phyloP scores from a whole-genome alignment of 2,329 filamentous ascomycete genomes.

The Monosporascus cannonballus region DNA sequence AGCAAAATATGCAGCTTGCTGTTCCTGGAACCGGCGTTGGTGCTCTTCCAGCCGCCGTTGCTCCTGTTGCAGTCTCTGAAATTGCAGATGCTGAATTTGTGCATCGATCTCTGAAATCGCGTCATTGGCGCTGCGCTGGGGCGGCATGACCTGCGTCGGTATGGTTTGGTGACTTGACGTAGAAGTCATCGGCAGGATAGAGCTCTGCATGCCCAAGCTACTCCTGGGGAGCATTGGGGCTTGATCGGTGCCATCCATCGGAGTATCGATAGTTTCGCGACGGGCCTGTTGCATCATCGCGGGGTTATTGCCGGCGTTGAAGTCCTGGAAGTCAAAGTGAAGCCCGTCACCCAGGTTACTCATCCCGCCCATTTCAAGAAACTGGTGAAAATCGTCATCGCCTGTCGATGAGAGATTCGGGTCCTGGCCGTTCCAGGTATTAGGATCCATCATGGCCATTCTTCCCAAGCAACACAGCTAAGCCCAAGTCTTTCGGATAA shows the following conservation, averaged over 20 bases:
- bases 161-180: slow-evolving; percentile 39
- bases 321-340: slow-evolving; percentile 55
- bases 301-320: slow-evolving; percentile 33
- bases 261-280: slow-evolving; percentile 40
- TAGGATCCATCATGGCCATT: slow-evolving; percentile 46
- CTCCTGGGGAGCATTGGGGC: slow-evolving; percentile 30
- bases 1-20: slow-evolving; percentile 45
- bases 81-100: slow-evolving; percentile 60
- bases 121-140: slow-evolving; percentile 41
- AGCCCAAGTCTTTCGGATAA: not conserved
- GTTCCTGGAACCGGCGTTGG: slow-evolving; percentile 35
- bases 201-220: slow-evolving; percentile 35
- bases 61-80: slow-evolving; percentile 57
- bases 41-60: slow-evolving; percentile 54
- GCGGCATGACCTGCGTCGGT: slow-evolving; percentile 37
- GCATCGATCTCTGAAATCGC: slow-evolving; percentile 56
- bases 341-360: slow-evolving; percentile 46
- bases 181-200: slow-evolving; percentile 43
- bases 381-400: slow-evolving; percentile 60
- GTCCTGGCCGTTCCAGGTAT: slow-evolving; percentile 51
- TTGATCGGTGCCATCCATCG: slow-evolving; percentile 41
- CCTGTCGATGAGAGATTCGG: slow-evolving; percentile 43
- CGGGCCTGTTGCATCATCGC: slow-evolving; percentile 33
- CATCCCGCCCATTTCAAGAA: slow-evolving; percentile 55
- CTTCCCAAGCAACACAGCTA: not conserved